These are phyloP conservation scores for Triglochin maritima DNA, from an alignment of 106 monocot species.

Conservation along the genomic window DNA sequence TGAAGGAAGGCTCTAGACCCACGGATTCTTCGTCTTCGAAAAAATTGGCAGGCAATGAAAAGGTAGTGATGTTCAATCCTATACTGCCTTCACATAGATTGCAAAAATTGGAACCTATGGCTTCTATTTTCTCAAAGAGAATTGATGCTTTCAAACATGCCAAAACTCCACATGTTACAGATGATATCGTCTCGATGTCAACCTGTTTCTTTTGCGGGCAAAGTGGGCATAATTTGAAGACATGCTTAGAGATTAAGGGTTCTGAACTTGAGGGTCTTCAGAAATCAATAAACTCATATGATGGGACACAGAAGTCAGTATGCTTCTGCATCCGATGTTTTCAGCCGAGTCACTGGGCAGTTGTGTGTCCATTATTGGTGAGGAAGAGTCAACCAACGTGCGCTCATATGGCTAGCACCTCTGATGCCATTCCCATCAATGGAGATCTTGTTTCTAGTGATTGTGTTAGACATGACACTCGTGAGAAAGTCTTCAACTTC, in stretches of 20 bases:
- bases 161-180: background rate
- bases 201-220: conserved; percentile 40
- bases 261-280: conserved; percentile 10
- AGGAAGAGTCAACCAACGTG: background rate
- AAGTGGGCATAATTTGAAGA: conserved; percentile 17
- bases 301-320: background rate
- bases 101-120: conserved; percentile 26
- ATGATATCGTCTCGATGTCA: background rate
- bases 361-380: conserved; percentile 16
- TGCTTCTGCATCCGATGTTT: conserved; percentile 34
- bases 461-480: background rate
- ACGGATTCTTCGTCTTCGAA: conserved; percentile 14
- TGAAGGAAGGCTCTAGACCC: background rate
- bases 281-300: conserved; percentile 9
- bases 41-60: background rate
- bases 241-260: conserved; percentile 15
- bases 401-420: conserved; percentile 5
- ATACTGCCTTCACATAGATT: conserved; percentile 27
- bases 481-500: background rate
- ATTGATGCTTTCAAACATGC: conserved; percentile 38
- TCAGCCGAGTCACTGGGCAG: conserved; percentile 20
- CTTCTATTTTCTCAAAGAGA: conserved; percentile 49
- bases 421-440: background rate
- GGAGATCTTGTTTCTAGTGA: background rate
- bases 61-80: conserved; percentile 19